A percentile compares a stretch with the other conserved stretches of the same genome.
These are phyloP conservation scores for Cladosporium sp. DNA, from an alignment of 2,329 filamentous ascomycete species.

Conservation along the genomic window DNA sequence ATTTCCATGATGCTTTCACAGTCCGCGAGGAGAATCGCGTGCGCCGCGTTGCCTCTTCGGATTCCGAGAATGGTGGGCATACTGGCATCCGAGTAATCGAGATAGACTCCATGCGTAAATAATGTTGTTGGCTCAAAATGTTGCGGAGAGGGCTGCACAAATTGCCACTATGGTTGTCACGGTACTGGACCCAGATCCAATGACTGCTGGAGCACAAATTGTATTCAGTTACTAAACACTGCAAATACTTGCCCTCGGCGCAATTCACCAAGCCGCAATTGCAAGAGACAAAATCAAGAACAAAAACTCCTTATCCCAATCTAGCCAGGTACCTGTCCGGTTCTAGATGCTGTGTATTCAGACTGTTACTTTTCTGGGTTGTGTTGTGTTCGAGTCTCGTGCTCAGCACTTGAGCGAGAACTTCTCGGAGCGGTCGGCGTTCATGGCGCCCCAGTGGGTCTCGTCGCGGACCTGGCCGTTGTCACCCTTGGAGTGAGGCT, in stretches of 20 bases:
- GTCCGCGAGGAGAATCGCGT: no score
- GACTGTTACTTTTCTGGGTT: background rate
- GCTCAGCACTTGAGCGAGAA: conserved; percentile 51
- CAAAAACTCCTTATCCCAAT: background rate
- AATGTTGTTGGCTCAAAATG: no score
- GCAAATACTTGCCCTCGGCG: background rate
- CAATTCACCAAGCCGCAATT: background rate
- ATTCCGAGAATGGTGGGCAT: no score
- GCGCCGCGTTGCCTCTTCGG: no score
- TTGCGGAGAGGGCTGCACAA: no score
- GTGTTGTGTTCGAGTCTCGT: background rate
- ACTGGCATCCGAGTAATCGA: no score
- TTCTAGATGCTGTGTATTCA: conserved; percentile 1
- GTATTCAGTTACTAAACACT: conserved; percentile 2
- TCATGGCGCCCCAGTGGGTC: conserved; percentile 71
- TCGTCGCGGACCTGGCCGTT: conserved; percentile 64
- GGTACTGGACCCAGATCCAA: background rate
- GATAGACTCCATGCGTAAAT: no score
- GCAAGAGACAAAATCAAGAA: background rate
- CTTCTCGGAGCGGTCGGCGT: conserved; percentile 59
- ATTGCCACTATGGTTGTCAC: no score
- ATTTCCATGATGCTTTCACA: no score
- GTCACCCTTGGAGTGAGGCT: conserved; percentile 62
- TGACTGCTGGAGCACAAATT: background rate
- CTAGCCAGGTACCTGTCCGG: background rate